phyloP scores from a whole-genome alignment of 345 rosid species.

The Aurinia saxatilis region DNA sequence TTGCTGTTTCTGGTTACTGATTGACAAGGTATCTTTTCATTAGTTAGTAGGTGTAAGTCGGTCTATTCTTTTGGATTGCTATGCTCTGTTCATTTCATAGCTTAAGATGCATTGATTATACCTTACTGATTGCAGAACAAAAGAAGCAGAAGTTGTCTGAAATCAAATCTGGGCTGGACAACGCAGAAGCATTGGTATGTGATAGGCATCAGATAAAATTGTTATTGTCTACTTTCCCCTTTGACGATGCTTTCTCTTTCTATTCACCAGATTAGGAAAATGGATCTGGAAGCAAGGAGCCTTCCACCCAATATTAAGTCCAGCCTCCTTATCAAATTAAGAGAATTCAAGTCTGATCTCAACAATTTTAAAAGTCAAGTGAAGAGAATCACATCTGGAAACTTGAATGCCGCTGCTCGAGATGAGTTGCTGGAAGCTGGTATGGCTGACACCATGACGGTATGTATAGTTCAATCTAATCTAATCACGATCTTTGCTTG shows the following conservation, averaged over 20 bases:
- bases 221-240: neutral
- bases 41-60: neutral
- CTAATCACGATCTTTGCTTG: neutral
- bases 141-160: slow-evolving; percentile 80
- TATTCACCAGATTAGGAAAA: slow-evolving; percentile 51
- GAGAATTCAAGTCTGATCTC: slow-evolving; percentile 83
- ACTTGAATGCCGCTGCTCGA: slow-evolving; percentile 48
- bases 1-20: neutral
- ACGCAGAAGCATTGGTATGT: slow-evolving; percentile 73
- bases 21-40: neutral
- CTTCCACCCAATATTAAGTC: slow-evolving; percentile 63
- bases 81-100: too few relatives aligned
- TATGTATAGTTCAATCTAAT: slow-evolving; percentile 17
- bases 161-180: slow-evolving; percentile 53
- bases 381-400: slow-evolving; percentile 53
- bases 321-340: slow-evolving; percentile 61
- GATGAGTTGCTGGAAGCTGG: slow-evolving; percentile 73
- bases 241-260: neutral
- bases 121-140: slow-evolving; percentile 45
- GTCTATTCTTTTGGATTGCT: neutral
- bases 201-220: neutral
- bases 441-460: slow-evolving; percentile 60
- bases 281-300: slow-evolving; percentile 89
- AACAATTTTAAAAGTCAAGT: slow-evolving; percentile 73
- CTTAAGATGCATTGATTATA: neutral